Base-by-base conservation (phyloP, 305 asterid genomes). In the Fraxinus greggii region DNA sequence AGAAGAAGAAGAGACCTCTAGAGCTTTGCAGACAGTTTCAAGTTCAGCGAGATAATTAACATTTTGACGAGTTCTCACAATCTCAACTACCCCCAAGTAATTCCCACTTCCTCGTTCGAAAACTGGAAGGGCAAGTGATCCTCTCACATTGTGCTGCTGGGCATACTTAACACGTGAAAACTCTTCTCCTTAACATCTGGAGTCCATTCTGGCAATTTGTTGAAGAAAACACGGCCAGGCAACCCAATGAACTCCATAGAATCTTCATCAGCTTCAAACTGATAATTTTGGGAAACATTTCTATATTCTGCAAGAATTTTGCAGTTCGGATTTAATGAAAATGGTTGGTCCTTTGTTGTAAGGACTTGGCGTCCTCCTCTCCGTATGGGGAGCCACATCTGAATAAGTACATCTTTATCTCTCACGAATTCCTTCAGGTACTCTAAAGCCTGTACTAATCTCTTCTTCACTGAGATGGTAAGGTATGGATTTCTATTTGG, bases 41-140 rank as follows among this genome's bases (percentile, higher is more conserved):
- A 93, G 90, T 82, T 92, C 95, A 1, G 93, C 93, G 80, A 12
- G 17, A 40, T 40, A 40, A 40, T 40, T 40, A 40, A 84, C 79
- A 74, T 87, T 90, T 86, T 87, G 95, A 69, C 83, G 87, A 12
- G 97, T 93, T 7, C 92, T 91, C 42, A 94, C 91, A 74, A 94
- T 89, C 78, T 94, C 97, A 61, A 92, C 91, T 40, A 10, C 51
- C 51, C 51, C 97, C 89, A 93, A 85, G 90, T 97, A 94, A 84
- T 82, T 88, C 24, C 93, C 94, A 83, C 93, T 91, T 54, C 95
- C 95, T 45, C 80, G 79, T 84, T 93, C 92, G 33, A 94, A 92
- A 73, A 93, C 93, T 4, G 98, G 97, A 83, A 94, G 93, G 1
- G 93, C 97, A 19, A 94, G 88, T 19, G 95, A 92, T 10, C 98